A percentile compares a stretch with the other conserved stretches of the same genome.
Conservation (phyloP, 768 basidiomycete genomes). For the Tulasnella sp. region DNA sequence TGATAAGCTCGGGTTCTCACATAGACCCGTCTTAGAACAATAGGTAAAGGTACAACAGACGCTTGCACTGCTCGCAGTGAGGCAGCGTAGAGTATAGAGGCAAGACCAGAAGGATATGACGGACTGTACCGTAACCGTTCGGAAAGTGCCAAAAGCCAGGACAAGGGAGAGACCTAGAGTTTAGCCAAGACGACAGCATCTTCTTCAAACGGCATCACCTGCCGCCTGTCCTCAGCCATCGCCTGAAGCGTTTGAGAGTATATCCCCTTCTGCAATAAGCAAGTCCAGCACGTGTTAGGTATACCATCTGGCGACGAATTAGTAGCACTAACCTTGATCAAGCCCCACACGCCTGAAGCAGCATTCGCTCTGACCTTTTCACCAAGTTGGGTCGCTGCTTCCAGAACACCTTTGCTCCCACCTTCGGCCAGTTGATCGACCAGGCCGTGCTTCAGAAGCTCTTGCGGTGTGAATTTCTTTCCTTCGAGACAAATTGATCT, state of each 20-base stretch:
- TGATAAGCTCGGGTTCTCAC: constrained; percentile 5
- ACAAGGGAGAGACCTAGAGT: background rate
- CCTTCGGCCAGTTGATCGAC: constrained; percentile 47
- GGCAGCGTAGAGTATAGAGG: background rate
- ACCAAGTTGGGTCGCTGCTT: constrained; percentile 36
- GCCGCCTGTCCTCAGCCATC: constrained; percentile 16
- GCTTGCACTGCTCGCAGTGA: background rate
- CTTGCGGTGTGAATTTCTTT: constrained; percentile 46
- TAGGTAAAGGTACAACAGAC: background rate
- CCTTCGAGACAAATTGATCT: constrained; percentile 46
- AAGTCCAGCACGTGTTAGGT: background rate
- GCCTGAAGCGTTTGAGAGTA: constrained; percentile 17
- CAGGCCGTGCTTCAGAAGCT: constrained; percentile 43
- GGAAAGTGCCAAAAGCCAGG: background rate
- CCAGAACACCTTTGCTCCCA: constrained; percentile 36
- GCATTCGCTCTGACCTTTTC: constrained; percentile 30
- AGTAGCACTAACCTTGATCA: constrained; percentile 36
- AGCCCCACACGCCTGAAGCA: constrained; percentile 37
- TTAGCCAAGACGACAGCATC: constrained; percentile 28
- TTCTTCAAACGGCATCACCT: constrained; percentile 34
- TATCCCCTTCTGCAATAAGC: constrained; percentile 21
- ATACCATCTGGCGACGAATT: background rate
- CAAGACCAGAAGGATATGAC: background rate
- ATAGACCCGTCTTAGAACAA: background rate
- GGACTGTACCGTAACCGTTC: background rate